Evolutionary conservation across 768 basidiomycete species (phyloP), one percentile per base, ranked within the genome.

Genomic region (Lyophyllum decastes): DNA sequence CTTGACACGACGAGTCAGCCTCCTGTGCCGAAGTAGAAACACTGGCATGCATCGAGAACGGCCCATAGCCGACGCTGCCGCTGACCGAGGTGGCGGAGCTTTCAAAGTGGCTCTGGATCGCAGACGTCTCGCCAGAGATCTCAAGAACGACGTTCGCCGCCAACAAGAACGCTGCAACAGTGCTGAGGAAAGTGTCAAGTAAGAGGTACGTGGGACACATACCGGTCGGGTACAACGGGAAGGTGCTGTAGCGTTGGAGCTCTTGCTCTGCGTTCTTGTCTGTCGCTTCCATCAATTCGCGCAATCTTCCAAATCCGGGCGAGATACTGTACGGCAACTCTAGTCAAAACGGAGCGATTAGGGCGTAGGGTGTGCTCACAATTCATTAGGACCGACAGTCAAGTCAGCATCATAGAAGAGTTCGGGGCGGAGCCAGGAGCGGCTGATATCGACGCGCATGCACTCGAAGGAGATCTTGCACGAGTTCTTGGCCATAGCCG

Each of bases 401-500:
- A 55, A 24, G 21, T 55, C 54, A 2, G 54, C 30, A 35, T 55
- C 54, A 49, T 55, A 49, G 22, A 55, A 55, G 17, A 55, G 38
- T 33, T 55, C 46, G 21, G 54, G 21, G 11, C 54, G 54, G 24
- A 48, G 54, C 54, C 54, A 55, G 24, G 24, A 33, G 14, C 54
- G 54, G 14, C 11, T 21, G 40, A 55, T 49, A 22, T 55, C 54
- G 21, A 55, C 54, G 22, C 54, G 46, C 54, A 55, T 55, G 24
- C 54, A 55, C 17, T 55, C 54, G 35, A 55, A 55, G 1, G 54
- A 49, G 10, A 55, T 34, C 34, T 55, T 55, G 46, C 54, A 55
- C 2, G 46, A 40, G 35, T 55, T 55, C 33, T 55, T 55, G 10
- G 54, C 54, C 54, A 55, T 55, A 4, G 30, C n/a, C 2, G 47